Base-by-base conservation (phyloP, 805 yeast genomes). In the Spathaspora sp. region DNA sequence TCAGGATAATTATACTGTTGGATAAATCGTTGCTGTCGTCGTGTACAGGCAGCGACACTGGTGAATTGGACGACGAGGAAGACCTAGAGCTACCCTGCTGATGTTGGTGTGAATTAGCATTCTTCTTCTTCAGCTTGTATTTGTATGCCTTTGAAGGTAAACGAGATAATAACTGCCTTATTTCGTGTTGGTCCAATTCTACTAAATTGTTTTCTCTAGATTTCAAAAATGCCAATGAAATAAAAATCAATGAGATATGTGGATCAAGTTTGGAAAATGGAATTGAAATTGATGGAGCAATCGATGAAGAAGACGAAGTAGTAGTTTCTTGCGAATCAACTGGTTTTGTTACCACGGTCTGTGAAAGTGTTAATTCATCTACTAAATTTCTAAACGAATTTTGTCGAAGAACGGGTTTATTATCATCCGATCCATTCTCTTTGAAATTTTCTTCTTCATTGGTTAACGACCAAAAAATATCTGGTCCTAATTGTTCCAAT, bases 101-200 rank as follows among this genome's bases (percentile, higher is more conserved):
- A 2, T 42, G 46, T 40, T 12, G 11, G 32, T 29, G 32, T 29
- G 26, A 23, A 23, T 23, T 3, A 23, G 26, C 40, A 16, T 28
- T 18, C n/a, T 48, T 49, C 35, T 54, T 49, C 45, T 55, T 52
- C 40, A 54, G 54, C 23, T 56, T 57, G 26, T 52, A 52, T 32
- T 61, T 65, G 64, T 71, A 67, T 14, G 74, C 68, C 53, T 73
- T 73, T 12, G 83, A 75, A 1, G 84, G 81, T 46, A 79, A 62
- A 39, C 85, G 79, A 54, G 82, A 81, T 55, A 92, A 75, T 57
- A 83, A 83, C 63, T 91, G 96, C 39, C 91, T 76, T 44, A 90
- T 89, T 68, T 92, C 98, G 56, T 88, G 84, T 64, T 89, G 96
- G 61, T 92, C 98, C 56, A 91, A 83, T 64, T 92, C 97, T 56